Conservation (phyloP, 495 filamentous ascomycete species). For the Neurospora discreta region DNA sequence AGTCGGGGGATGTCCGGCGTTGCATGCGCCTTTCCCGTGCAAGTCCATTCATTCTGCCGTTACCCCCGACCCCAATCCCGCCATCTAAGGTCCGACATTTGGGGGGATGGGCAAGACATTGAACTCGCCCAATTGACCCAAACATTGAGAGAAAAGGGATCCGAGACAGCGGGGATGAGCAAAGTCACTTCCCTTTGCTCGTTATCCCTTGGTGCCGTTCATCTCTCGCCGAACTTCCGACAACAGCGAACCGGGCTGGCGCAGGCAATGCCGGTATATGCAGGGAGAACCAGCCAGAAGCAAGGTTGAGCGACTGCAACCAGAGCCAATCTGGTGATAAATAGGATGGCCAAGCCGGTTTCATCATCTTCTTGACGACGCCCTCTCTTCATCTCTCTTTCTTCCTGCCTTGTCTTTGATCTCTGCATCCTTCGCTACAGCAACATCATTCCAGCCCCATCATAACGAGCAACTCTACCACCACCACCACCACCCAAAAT, state of each 20-base stretch:
- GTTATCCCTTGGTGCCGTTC: not conserved
- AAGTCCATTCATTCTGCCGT: not conserved
- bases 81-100: not conserved
- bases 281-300: not conserved
- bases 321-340: not conserved
- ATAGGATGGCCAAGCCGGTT: not conserved
- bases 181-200: not conserved
- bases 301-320: not conserved
- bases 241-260: not conserved
- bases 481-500: conserved; percentile 6
- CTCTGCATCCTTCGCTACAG: not conserved
- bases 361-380: not conserved
- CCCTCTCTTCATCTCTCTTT: not conserved
- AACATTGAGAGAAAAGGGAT: not conserved
- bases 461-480: not conserved
- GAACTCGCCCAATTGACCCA: not conserved
- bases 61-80: not conserved
- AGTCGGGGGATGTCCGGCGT: not conserved
- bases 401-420: not conserved
- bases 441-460: not conserved
- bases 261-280: not conserved
- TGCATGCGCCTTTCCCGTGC: not conserved
- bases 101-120: not conserved
- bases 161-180: not conserved
- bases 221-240: not conserved